A percentile compares a stretch with the other conserved stretches of the same genome.
Evolutionary conservation across 495 filamentous ascomycete genomes (phyloP).

Genomic region (Aspergillus biplanus): DNA sequence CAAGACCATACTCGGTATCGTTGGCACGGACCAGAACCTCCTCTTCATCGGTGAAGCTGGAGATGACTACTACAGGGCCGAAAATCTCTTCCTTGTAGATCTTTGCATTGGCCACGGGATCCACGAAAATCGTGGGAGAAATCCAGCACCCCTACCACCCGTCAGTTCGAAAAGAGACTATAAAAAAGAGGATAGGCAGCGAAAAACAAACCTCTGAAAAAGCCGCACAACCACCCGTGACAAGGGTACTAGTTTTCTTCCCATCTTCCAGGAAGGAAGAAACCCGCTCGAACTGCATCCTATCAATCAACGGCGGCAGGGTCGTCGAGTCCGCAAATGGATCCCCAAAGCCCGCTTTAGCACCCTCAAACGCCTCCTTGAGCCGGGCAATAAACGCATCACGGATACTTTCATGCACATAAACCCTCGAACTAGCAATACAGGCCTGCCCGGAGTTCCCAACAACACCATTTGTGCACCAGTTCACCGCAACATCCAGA

Average conservation of each 20-base stretch:
- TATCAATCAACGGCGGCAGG: neutral
- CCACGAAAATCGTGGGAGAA: neutral
- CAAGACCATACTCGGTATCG: neutral
- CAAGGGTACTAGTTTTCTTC: neutral
- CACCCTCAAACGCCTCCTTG: neutral
- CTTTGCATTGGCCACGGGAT: neutral
- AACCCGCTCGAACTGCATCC: neutral
- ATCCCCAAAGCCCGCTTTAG: neutral
- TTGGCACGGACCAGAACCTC: neutral
- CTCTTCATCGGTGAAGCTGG: neutral
- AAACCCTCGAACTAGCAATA: neutral
- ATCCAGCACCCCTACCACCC: neutral
- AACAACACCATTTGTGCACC: neutral
- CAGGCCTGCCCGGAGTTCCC: neutral
- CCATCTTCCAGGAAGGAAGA: neutral
- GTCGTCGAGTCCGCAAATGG: no score
- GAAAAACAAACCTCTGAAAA: no score
- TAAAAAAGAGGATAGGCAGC: no score
- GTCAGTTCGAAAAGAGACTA: neutral
- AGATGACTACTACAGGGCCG: slow-evolving; percentile 1
- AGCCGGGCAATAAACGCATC: neutral
- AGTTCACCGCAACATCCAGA: neutral
- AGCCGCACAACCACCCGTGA: neutral
- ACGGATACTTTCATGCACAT: neutral
- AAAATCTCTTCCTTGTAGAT: slow-evolving; percentile 8